These are phyloP conservation scores for Coemansia sp. DNA, from an alignment of 192 early-diverging fungal genomes.

Conservation along the genomic window DNA sequence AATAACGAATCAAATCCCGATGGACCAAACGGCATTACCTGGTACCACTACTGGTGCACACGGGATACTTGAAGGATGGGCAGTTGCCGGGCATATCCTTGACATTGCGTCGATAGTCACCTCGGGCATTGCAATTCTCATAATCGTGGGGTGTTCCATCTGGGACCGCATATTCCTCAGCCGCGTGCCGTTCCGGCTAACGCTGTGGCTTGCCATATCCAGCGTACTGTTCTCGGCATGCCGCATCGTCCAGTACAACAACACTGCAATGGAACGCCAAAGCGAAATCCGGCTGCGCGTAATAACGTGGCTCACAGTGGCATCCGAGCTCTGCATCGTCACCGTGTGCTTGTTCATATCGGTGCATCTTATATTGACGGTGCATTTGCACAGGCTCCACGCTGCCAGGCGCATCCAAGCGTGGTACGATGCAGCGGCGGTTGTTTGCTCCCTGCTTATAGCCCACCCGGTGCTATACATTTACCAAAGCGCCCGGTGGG, in stretches of 20 bases:
- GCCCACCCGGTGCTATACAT: conserved; percentile 32
- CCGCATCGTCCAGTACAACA: neutral
- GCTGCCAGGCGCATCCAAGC: conserved; percentile 6
- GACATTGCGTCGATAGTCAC: conserved; percentile 14
- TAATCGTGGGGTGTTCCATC: neutral
- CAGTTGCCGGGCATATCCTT: conserved; percentile 14
- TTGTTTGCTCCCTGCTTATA: neutral
- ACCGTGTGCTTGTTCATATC: conserved; percentile 2
- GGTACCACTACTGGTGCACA: neutral
- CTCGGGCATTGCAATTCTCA: neutral
- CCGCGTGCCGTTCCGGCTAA: conserved; percentile 18
- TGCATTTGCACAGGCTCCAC: conserved; percentile 2
- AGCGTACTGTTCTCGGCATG: conserved; percentile 3
- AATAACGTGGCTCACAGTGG: conserved; percentile 13
- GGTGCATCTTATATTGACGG: conserved; percentile 12
- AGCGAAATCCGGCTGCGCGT: conserved; percentile 6
- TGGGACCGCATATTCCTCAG: neutral
- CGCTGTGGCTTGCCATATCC: conserved; percentile 1
- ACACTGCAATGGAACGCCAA: too few relatives aligned
- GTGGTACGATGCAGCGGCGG: conserved; percentile 13
- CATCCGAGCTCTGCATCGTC: conserved; percentile 2
- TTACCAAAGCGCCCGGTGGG: conserved; percentile 10
- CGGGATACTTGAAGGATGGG: conserved; percentile 10
- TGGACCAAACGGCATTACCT: neutral
- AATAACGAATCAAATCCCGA: neutral